Evolutionary conservation across 768 basidiomycete genomes (phyloP), one percentile per base, ranked within the genome.

Genomic region (Rhodosporidiobolus sp.): DNA sequence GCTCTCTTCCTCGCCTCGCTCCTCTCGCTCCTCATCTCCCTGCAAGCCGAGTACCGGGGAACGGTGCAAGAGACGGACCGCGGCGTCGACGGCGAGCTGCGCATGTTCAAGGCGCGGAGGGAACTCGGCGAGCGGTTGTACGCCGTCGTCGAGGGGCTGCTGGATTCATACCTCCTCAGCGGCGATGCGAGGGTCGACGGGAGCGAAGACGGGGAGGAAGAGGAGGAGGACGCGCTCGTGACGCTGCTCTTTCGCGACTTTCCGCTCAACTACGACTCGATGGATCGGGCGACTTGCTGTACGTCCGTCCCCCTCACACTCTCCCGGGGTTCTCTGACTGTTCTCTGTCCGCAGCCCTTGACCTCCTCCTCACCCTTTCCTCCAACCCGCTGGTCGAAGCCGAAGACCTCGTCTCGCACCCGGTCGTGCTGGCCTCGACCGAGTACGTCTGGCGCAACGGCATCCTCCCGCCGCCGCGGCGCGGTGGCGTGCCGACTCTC

Each of bases 371-470:
- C 48, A 65, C 64, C n/a, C 71, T 76, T 0, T 76, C 75, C 1
- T 76, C 75, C 9, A 57, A 66, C 38, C 69, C 66, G 9, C 63
- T 76, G 30, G 69, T 76, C 54, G 75, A 73, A 49, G 75, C 75
- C 24, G 75, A 76, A 34, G 58, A 70, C 52, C 69, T 76, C 56
- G 69, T 76, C 32, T 73, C 75, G 38, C 75, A 76, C 34, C 75
- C 75, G 2, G 75, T 76, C 65, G 75, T 76, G 3, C 75, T 76
- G 59, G 75, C 75, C 11, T 62, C 55, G 24, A 76, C 75, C 14
- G 75, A 76, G 38, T 76, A 76, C 60, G 72, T 73, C 45, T 76
- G 75, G 75, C 56, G 75, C 5, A 73, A 76, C 59, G 75, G 75
- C 19, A 49, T 76, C 0, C 50, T 76, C 1, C 72, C 75, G 1